Evolutionary conservation across 306 rosid genomes (phyloP), one percentile per base, ranked within the genome.

Genomic region (Quercus variabilis): DNA sequence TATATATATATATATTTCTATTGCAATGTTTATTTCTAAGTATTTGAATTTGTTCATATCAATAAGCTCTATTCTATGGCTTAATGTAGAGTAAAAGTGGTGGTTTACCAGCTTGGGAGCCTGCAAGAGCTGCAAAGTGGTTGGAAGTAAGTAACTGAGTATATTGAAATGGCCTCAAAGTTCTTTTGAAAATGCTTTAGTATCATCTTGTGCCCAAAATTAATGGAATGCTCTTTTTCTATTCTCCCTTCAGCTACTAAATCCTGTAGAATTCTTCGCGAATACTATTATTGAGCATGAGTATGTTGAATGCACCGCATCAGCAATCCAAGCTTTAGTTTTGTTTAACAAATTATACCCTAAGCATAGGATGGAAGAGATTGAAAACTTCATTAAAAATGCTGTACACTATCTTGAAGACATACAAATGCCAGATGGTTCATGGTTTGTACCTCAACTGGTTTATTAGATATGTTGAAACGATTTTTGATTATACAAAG

Each of bases 81-180:
- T 14, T 55, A 20, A 30, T 79, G 75, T 58, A 93, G 94, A 86
- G 98, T 86, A 81, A 91, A 75, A 91, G 82, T 4, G 98, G 98
- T 21, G 98, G 97, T 58, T 83, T 88, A 23, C 23, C 93, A n/a
- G 93, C 87, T 0, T 93, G 98, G 97, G 94, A 92, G 74, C 92
- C 90, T 6, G 74, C 88, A 54, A 83, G 87, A 60, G 91, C 78
- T 14, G 79, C 82, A 78, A 83, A 88, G 0, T 91, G 94, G 97
- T 79, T 91, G 46, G 97, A 91, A 81, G 96, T 91, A 79, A 81
- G 89, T 25, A 57, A 33, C 7, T 69, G 17, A 38, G 33, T 28
- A 12, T 56, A 33, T 12, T 9, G 26, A 49, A 73, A n/a, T 35
- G 3, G 18, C 54, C 46, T 30, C 15, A 43, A 64, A 63, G 43